phyloP scores from a whole-genome alignment of 371 early-diverging fungal species.

The Choanephora cucurbitarum region DNA sequence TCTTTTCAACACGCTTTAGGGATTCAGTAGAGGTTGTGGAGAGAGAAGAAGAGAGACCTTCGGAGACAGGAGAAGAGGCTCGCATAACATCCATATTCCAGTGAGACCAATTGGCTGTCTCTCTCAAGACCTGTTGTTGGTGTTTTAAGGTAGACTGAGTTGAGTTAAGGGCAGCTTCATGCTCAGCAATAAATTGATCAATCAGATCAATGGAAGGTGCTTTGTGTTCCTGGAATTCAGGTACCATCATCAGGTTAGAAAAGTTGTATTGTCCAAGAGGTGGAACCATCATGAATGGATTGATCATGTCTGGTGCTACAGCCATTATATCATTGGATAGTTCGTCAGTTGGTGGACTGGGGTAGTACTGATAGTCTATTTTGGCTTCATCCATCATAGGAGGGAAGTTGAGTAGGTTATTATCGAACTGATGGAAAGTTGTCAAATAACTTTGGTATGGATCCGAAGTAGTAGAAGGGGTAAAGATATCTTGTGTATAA shows the following conservation, averaged over 20 bases:
- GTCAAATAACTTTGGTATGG: slow-evolving; percentile 23
- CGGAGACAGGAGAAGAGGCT: slow-evolving; percentile 20
- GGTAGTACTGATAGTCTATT: slow-evolving; percentile 14
- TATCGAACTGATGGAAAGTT: slow-evolving; percentile 20
- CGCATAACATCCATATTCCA: slow-evolving; percentile 18
- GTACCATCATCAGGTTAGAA: slow-evolving; percentile 5
- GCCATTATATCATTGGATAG: slow-evolving; percentile 8
- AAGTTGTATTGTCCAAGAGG: slow-evolving; percentile 23
- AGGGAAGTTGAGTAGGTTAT: slow-evolving; percentile 4
- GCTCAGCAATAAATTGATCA: slow-evolving; percentile 34
- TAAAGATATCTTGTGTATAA: slow-evolving; percentile 16
- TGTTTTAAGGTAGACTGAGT: slow-evolving; percentile 12
- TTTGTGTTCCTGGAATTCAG: slow-evolving; percentile 12
- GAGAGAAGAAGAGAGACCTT: slow-evolving; percentile 12
- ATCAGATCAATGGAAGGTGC: slow-evolving; percentile 19
- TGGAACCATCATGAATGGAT: slow-evolving; percentile 20
- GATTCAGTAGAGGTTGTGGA: slow-evolving; percentile 4
- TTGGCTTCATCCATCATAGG: slow-evolving; percentile 1
- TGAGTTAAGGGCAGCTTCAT: slow-evolving; percentile 24
- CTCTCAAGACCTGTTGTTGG: slow-evolving; percentile 1
- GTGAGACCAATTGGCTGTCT: slow-evolving; percentile 24
- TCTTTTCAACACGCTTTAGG: slow-evolving; percentile 1
- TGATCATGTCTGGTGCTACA: slow-evolving; percentile 3
- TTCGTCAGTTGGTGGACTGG: slow-evolving; percentile 24
- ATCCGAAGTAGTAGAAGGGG: slow-evolving; percentile 15